A percentile compares a stretch with the other conserved stretches of the same genome.
Evolutionary conservation across 805 yeast species (phyloP).

Genomic region (Candida berthetii): DNA sequence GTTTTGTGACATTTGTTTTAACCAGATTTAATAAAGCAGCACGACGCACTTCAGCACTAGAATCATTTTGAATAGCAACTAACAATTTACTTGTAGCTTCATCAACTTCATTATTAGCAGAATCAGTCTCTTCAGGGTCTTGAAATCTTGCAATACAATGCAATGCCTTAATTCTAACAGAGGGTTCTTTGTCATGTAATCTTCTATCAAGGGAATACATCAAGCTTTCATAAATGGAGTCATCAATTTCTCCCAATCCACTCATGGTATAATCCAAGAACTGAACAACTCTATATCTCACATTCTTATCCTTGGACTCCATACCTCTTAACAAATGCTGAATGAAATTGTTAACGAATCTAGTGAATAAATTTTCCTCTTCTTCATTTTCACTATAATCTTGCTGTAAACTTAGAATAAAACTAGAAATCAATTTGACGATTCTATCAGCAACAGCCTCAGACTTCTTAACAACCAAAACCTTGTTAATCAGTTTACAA

Average conservation of each 20-base stretch:
- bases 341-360: conserved; percentile 55
- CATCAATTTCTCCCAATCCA: conserved; percentile 69
- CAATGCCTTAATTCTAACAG: conserved; percentile 79
- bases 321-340: conserved; percentile 72
- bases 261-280: conserved; percentile 65
- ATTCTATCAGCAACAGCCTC: conserved; percentile 72
- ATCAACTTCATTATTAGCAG: conserved; percentile 28
- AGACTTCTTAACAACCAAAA: conserved; percentile 61
- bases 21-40: conserved; percentile 72
- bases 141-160: conserved; percentile 77
- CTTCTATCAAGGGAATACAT: conserved; percentile 57
- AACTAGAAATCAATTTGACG: conserved; percentile 60
- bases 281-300: conserved; percentile 76
- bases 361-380: conserved; percentile 34
- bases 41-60: conserved; percentile 83
- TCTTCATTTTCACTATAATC: conserved; percentile 27
- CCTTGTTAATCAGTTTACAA: conserved; percentile 54
- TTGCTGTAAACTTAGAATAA: conserved; percentile 39
- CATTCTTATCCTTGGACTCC: conserved; percentile 69
- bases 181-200: conserved; percentile 67
- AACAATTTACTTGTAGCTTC: conserved; percentile 42
- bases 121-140: conserved; percentile 25
- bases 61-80: conserved; percentile 64
- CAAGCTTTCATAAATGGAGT: conserved; percentile 59
- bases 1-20: conserved; percentile 45